Conservation (phyloP, 805 yeast species). For the Candida suzukii region DNA sequence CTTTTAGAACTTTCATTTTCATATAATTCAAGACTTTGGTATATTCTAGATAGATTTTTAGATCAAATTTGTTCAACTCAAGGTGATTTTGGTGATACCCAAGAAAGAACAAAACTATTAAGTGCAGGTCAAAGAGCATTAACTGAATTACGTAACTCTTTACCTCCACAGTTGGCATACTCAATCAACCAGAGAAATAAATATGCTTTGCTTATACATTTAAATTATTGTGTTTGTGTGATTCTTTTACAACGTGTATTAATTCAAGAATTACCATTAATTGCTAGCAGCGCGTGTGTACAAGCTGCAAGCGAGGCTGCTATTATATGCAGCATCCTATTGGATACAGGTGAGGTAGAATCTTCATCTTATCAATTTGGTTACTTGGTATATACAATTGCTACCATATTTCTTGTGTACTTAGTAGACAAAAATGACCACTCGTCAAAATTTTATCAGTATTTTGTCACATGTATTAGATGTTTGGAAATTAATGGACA, state of each 20-base stretch:
- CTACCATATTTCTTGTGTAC: slow-evolving; percentile 3
- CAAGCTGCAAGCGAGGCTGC: slow-evolving; percentile 13
- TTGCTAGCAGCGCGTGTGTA: slow-evolving; percentile 12
- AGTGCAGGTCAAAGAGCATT: slow-evolving; percentile 18
- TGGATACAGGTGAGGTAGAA: not conserved
- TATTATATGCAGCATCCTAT: slow-evolving; percentile 1
- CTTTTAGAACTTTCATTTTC: slow-evolving; percentile 20
- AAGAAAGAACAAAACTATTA: slow-evolving; percentile 17
- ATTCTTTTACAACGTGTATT: slow-evolving; percentile 17
- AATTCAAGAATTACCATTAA: slow-evolving; percentile 6
- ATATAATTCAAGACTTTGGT: slow-evolving; percentile 21
- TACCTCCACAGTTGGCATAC: slow-evolving; percentile 12
- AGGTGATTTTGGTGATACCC: slow-evolving; percentile 27
- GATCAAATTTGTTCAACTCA: slow-evolving; percentile 27
- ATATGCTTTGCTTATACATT: slow-evolving; percentile 14
- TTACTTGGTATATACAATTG: slow-evolving; percentile 4
- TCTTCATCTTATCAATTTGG: slow-evolving; percentile 10
- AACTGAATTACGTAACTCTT: slow-evolving; percentile 14
- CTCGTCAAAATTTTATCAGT: slow-evolving; percentile 1
- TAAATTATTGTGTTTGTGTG: slow-evolving; percentile 16
- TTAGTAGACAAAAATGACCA: slow-evolving; percentile 1
- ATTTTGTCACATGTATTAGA: slow-evolving; percentile 7
- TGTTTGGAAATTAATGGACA: slow-evolving; percentile 5
- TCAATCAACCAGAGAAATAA: slow-evolving; percentile 2
- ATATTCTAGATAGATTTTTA: slow-evolving; percentile 24